Base-by-base conservation (phyloP, 2,329 filamentous ascomycete species). In the Diplodia intermedia region DNA sequence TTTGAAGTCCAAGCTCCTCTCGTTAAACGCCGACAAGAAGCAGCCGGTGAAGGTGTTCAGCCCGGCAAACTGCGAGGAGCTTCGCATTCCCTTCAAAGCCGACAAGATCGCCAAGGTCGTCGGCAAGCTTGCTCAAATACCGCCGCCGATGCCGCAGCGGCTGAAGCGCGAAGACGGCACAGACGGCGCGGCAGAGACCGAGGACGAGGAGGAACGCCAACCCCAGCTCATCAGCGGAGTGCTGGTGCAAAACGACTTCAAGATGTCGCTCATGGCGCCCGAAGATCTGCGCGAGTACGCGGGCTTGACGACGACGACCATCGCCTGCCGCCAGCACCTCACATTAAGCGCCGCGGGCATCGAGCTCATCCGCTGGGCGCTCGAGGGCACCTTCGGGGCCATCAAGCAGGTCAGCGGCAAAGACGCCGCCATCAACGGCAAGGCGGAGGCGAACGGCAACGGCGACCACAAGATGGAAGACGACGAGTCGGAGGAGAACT, bases 31-130 rank as follows among this genome's bases (percentile, higher is more conserved):
- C 33, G 89, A 89, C 71, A 94, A 94, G 76, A 84, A 88, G 1
- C 83, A 88, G 52, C 95, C 96, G 72, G 90, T 93, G 72, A 97
- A 98, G 78, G 92, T 99, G 12, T 98, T 89, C 82, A 96, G 92
- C 29, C 95, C 95, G 0, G 90, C 92, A 65, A 99, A 99, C 78
- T 97, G 94, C 78, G 94, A 98, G 75, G 94, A 97, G 78, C 86
- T 99, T 29, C 89, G 92, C 56, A 97, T 99, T 68, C 94, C 95
- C 0, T 99, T 98, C 85, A 93, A 92, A 76, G 91, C 92, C 62
- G 94, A 98, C 79, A 99, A 99, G 78, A 88, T 93, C 33, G 95
- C 94, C 72, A 97, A 97, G 79, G 95, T 99, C 0, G 95, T 99
- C 8, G 95, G 95, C 72, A 94, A 94, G 77, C 86, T 99, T 14